phyloP scores from a whole-genome alignment of 768 basidiomycete species.

The Artomyces pyxidatus region DNA sequence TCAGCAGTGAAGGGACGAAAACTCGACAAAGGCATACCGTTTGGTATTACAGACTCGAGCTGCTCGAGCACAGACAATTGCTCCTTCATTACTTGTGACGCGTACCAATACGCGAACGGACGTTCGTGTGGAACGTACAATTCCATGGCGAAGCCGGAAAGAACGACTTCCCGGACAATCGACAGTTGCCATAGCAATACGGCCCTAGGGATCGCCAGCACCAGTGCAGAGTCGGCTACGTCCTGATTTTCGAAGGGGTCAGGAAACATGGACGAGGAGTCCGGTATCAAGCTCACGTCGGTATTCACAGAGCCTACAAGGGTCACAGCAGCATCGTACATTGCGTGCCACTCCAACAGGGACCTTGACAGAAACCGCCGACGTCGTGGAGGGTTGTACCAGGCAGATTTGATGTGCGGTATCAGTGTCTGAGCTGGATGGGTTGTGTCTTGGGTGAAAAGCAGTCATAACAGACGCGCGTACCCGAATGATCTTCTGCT shows the following conservation, averaged over 20 bases:
- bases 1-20: neutral
- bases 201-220: slow-evolving; percentile 31
- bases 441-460: neutral
- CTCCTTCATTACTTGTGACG: slow-evolving; percentile 43
- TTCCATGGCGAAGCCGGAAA: slow-evolving; percentile 72
- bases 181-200: slow-evolving; percentile 53
- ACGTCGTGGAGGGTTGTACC: slow-evolving; percentile 62
- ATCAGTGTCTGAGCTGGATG: slow-evolving; percentile 40
- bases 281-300: slow-evolving; percentile 13
- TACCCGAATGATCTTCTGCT: slow-evolving; percentile 32
- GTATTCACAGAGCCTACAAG: slow-evolving; percentile 18
- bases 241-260: slow-evolving; percentile 10
- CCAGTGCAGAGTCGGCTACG: slow-evolving; percentile 5
- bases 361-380: slow-evolving; percentile 59
- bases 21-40: slow-evolving; percentile 24
- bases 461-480: neutral
- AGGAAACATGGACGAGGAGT: neutral
- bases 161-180: slow-evolving; percentile 55
- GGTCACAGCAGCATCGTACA: slow-evolving; percentile 40
- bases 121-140: slow-evolving; percentile 62
- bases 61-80: slow-evolving; percentile 49
- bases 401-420: slow-evolving; percentile 50
- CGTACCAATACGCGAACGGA: slow-evolving; percentile 73
- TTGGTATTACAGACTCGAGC: slow-evolving; percentile 30
- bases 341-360: slow-evolving; percentile 54